Evolutionary conservation across 768 basidiomycete genomes (phyloP).

Genomic region (Fibroporia radiculosa): DNA sequence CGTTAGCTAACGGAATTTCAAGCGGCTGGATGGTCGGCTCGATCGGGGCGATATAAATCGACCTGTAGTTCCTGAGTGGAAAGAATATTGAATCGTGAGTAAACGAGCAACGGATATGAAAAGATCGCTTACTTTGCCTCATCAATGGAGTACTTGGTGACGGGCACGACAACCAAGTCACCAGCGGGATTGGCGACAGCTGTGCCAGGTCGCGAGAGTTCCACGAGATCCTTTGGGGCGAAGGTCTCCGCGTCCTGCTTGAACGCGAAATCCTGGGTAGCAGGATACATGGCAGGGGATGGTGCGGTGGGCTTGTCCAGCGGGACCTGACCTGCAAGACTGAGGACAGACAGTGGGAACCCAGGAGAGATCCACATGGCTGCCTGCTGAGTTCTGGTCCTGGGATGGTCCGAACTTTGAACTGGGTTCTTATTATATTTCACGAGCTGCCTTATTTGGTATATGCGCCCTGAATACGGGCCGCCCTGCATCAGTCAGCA

Average conservation of each 20-base stretch:
- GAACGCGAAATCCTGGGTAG: constrained; percentile 41
- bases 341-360: constrained; percentile 37
- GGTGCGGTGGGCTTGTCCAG: constrained; percentile 22
- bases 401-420: no score
- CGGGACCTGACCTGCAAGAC: constrained; percentile 48
- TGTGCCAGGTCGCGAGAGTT: constrained; percentile 56
- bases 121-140: constrained; percentile 55
- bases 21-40: constrained; percentile 41
- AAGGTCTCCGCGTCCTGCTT: constrained; percentile 54
- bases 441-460: no score
- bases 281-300: constrained; percentile 5
- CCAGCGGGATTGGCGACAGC: constrained; percentile 64
- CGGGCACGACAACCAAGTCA: constrained; percentile 58
- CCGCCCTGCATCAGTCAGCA: no score
- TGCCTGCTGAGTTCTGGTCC: background rate
- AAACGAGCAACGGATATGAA: background rate
- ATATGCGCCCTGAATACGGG: no score
- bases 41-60: constrained; percentile 54
- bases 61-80: constrained; percentile 65
- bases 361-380: constrained; percentile 45
- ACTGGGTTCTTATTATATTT: no score
- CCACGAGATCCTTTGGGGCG: constrained; percentile 63
- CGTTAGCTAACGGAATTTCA: constrained; percentile 55
- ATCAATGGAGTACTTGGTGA: constrained; percentile 63
- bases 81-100: background rate